Conservation (phyloP, 2,329 filamentous ascomycete species). For the Septoria petroselini region DNA sequence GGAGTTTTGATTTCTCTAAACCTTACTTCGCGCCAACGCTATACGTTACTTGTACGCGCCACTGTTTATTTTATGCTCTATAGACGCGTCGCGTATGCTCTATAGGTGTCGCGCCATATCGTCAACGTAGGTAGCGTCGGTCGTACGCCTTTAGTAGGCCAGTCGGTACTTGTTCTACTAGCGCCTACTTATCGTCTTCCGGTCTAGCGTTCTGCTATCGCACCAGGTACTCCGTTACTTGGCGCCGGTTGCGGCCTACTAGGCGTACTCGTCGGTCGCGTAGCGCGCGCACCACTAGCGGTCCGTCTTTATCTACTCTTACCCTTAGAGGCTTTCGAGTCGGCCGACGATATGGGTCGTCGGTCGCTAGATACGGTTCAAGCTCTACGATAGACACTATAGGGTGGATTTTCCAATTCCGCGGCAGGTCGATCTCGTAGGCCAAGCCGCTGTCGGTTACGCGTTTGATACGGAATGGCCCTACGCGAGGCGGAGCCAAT, state of each 20-base stretch:
- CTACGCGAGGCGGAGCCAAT: not conserved
- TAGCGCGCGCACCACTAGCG: not conserved
- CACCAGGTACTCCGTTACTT: not conserved
- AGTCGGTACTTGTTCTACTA: no score
- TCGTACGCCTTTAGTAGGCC: no score
- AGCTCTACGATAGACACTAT: slow-evolving; percentile 10
- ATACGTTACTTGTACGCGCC: no score
- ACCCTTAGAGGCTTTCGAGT: not conserved
- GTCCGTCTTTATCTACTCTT: not conserved
- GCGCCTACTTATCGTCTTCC: no score
- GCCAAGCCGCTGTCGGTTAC: not conserved
- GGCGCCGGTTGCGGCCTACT: not conserved
- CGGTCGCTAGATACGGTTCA: not conserved
- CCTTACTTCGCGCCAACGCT: no score
- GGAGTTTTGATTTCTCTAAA: no score
- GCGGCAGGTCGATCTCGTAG: slow-evolving; percentile 9
- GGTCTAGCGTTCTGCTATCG: not conserved
- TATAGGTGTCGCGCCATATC: no score
- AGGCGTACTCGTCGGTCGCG: not conserved
- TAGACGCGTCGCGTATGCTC: no score
- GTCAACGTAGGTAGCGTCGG: no score
- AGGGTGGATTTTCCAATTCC: slow-evolving; percentile 4
- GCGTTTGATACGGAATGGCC: slow-evolving; percentile 5
- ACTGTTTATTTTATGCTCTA: no score
- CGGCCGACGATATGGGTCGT: no score